Base-by-base conservation (phyloP, 768 basidiomycete species). In the Brasilioporus rufonigricans region DNA sequence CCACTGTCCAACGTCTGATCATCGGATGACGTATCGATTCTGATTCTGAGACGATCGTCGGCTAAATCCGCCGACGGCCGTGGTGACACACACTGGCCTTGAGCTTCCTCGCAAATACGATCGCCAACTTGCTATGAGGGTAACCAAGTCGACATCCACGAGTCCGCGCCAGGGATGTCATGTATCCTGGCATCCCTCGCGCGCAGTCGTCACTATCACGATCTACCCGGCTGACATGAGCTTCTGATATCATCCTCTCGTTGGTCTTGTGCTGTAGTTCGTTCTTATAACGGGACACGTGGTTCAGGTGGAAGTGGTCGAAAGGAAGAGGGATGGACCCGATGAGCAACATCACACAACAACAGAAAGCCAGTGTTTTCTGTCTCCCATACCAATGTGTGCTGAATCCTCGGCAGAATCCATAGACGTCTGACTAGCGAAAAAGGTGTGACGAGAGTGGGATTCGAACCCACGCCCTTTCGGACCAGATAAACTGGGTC, bases 401-500 rank as follows among this genome's bases (percentile, higher is more conserved):
- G 27, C 5, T 5, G 9, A 29, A 29, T 9, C 27, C 4, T 9
- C 27, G 27, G 27, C 27, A 4, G 27, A 29, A 29, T 29, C 9
- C 5, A 29, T 29, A 29, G 27, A 9, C 9, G 27, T 29, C 27
- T 29, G 9, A 29, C 9, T 29, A 5, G 27, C 11, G 4, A 46
- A 57, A 58, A 53, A 47, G 23, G 9, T 50, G 12, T 63, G 66
- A 68, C 55, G 65, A 67, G 71, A 74, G 73, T 72, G 71, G 71
- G 71, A 72, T 72, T 72, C 70, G 71, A 72, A 72, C 72, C 69
- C 71, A 72, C 73, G 71, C 73, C 73, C 71, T 70, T 70, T 70
- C 69, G 70, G 68, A 72, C 69, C 69, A 70, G 69, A 70, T 70
- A 59, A 44, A 0, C 61, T 35, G 0, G 65, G 63, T 65, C 66